These are phyloP conservation scores for Dioscorea zingiberensis DNA, from an alignment of 106 monocot genomes.

Conservation along the genomic window DNA sequence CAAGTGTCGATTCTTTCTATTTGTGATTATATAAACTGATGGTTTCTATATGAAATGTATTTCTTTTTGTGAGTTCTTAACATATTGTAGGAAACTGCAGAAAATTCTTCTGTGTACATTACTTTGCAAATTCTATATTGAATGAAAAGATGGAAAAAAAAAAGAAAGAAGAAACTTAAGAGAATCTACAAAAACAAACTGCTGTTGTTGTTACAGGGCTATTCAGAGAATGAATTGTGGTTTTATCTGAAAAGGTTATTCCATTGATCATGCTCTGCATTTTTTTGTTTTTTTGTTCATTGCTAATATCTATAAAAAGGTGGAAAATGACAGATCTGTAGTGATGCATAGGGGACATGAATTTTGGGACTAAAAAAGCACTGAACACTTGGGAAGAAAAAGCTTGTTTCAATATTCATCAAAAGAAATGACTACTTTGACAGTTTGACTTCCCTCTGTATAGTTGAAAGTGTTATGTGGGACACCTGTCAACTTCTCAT, in stretches of 20 bases:
- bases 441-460: neutral
- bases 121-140: slow-evolving; percentile 16
- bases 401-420: neutral
- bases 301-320: neutral
- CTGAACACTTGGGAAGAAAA: too few relatives aligned
- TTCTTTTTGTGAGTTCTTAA: slow-evolving; percentile 3
- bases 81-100: slow-evolving; percentile 2
- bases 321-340: slow-evolving; percentile 18
- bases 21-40: neutral
- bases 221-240: neutral
- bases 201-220: neutral
- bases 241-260: slow-evolving; percentile 5
- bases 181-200: neutral
- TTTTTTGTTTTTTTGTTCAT: neutral
- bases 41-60: neutral
- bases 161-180: neutral
- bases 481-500: neutral
- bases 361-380: slow-evolving; percentile 5
- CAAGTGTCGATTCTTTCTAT: neutral
- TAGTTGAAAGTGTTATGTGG: neutral
- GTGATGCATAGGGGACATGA: slow-evolving; percentile 11
- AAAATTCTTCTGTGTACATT: slow-evolving; percentile 20
- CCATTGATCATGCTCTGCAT: slow-evolving; percentile 5
- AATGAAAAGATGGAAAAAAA: neutral
- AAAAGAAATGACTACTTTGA: neutral